Evolutionary conservation across 2,329 filamentous ascomycete species (phyloP), one percentile per base, ranked within the genome.

Genomic region (Cytospora chrysosperma): DNA sequence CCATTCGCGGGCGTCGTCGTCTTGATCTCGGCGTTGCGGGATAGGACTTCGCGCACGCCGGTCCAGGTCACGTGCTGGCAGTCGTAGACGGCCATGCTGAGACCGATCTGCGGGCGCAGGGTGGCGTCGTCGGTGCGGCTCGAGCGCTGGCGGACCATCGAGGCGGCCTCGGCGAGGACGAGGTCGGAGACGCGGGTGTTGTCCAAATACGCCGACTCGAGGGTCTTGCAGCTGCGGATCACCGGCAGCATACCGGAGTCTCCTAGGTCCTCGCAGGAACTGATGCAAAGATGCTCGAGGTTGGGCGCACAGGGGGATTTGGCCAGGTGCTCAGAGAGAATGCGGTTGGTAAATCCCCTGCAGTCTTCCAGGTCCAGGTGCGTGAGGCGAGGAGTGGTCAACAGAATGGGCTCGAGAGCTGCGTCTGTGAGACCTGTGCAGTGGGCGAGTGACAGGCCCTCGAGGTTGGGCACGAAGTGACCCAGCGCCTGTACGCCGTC

Each of bases 41-140:
- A 93, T 2, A 98, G 81, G 1, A 98, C 86, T 75, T 97, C 92
- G 56, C 91, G 88, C 43, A 97, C 85, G 32, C 94, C 94, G 0
- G 91, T 91, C 94, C 94, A 98, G 1, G 92, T 97, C 3, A 98
- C 87, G 70, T 94, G 91, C 68, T 89, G 86, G 74, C 94, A 98
- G 77, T 99, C 95, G 73, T 95, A 99, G 9, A 94, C 88, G 0
- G 93, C 89, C 68, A 98, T 79, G 51, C 85, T 85, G 2, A 98
- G 80, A 9, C 91, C 90, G 19, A 90, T 74, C 43, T 76, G 75
- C 3, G 88, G 87, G 4, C 75, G 69, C 6, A 75, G 70, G 57
- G 73, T 69, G 30, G 74, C 72, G 57, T 75, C 72, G 12, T 76
- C 75, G n/a, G 78, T 77, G 52, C 77, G 78, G 58, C 73, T 70